A percentile compares a stretch with the other conserved stretches of the same genome.
These are phyloP conservation scores for Xylaria sp. DNA, from an alignment of 2,329 filamentous ascomycete genomes.

Conservation along the genomic window DNA sequence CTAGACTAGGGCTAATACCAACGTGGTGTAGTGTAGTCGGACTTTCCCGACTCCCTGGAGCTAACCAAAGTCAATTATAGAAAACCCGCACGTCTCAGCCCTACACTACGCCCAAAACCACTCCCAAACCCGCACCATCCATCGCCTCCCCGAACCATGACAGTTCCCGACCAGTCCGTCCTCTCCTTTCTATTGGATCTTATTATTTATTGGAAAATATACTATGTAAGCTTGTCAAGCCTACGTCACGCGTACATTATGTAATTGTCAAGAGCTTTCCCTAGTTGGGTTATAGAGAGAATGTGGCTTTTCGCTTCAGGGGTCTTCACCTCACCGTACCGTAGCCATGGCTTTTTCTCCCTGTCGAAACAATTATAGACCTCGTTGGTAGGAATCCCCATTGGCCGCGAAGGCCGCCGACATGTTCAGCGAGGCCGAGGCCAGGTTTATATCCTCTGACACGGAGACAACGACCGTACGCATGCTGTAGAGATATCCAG, in stretches of 20 bases:
- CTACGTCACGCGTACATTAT: conserved; percentile 13
- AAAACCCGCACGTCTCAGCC: conserved; percentile 26
- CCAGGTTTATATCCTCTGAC: neutral
- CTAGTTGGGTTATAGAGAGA: conserved; percentile 1
- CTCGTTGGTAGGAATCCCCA: neutral
- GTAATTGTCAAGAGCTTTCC: conserved; percentile 13
- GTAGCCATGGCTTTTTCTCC: neutral
- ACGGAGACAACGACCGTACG: neutral
- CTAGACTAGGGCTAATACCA: conserved; percentile 18
- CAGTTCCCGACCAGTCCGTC: neutral
- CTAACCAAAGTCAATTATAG: conserved; percentile 26
- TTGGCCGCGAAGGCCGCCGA: neutral
- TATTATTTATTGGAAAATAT: neutral
- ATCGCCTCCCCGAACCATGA: conserved; percentile 3
- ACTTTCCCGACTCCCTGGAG: conserved; percentile 10
- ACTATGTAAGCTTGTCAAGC: neutral
- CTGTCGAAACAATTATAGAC: conserved; percentile 25
- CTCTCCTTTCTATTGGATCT: conserved; percentile 18
- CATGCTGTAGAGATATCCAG: neutral
- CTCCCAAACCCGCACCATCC: neutral
- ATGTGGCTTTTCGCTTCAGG: conserved; percentile 12
- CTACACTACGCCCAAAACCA: neutral
- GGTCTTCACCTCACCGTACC: neutral
- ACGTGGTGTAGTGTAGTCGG: conserved; percentile 7
- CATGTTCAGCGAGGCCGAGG: conserved; percentile 7